Conservation (phyloP, 2,329 filamentous ascomycete genomes). For the Cladobotryum mycophilum region DNA sequence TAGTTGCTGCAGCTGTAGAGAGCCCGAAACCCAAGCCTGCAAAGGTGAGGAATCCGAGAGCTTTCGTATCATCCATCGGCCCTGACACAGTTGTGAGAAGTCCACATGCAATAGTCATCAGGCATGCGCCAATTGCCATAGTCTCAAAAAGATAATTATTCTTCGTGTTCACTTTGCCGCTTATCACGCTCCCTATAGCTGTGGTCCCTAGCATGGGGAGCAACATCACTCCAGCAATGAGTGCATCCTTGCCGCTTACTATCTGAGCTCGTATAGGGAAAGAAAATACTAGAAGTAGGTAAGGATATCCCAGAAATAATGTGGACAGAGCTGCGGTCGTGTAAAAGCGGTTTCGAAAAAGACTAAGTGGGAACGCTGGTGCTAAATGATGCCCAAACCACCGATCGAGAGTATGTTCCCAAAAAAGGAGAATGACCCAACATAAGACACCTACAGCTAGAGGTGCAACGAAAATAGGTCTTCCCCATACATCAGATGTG, state of each 20-base stretch:
- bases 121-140: slow-evolving; percentile 32
- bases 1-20: slow-evolving; percentile 41
- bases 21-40: slow-evolving; percentile 49
- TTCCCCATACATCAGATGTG: slow-evolving; percentile 35
- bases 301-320: slow-evolving; percentile 44
- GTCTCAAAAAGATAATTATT: slow-evolving; percentile 39
- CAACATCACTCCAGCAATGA: slow-evolving; percentile 45
- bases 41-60: slow-evolving; percentile 44
- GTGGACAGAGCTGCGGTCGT: slow-evolving; percentile 37
- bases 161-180: slow-evolving; percentile 36
- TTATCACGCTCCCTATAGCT: slow-evolving; percentile 38
- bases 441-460: slow-evolving; percentile 22
- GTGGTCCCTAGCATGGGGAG: slow-evolving; percentile 46
- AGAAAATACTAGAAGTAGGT: slow-evolving; percentile 41
- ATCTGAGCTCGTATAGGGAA: slow-evolving; percentile 46
- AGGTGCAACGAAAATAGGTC: slow-evolving; percentile 28
- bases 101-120: slow-evolving; percentile 42
- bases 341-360: slow-evolving; percentile 44
- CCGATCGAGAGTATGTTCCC: slow-evolving; percentile 22
- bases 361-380: slow-evolving; percentile 41
- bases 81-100: slow-evolving; percentile 34
- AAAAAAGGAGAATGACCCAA: slow-evolving; percentile 23
- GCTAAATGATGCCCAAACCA: slow-evolving; percentile 23
- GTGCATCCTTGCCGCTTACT: slow-evolving; percentile 39
- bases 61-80: slow-evolving; percentile 34